phyloP scores from a whole-genome alignment of 805 yeast species.

The Yamadazyma ubonensis region DNA sequence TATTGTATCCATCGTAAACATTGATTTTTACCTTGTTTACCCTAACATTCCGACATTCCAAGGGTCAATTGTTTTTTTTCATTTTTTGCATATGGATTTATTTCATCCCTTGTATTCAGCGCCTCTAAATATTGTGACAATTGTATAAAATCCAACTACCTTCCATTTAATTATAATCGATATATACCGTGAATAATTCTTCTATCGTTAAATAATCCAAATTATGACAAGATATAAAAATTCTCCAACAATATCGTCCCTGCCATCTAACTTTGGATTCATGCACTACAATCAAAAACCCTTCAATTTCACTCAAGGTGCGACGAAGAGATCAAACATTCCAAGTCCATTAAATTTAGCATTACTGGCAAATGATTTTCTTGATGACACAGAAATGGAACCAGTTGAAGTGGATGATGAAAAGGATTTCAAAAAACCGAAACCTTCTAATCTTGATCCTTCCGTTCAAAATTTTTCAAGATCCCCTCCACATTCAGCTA shows the following conservation, averaged over 20 bases:
- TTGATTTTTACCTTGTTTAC: not conserved
- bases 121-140: not conserved
- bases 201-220: not conserved
- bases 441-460: not conserved
- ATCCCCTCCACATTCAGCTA: not conserved
- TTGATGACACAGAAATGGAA: constrained; percentile 5
- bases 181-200: not conserved
- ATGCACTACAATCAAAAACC: constrained; percentile 4
- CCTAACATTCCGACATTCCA: constrained; percentile 2
- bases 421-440: not conserved
- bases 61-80: constrained; percentile 4
- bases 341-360: constrained; percentile 16
- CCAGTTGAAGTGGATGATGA: constrained; percentile 7
- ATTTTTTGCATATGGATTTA: not conserved
- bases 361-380: constrained; percentile 4
- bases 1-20: not conserved
- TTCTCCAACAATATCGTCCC: not conserved
- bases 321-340: constrained; percentile 7
- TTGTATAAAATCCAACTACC: not conserved
- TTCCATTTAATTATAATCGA: not conserved
- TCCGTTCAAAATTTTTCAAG: not conserved
- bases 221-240: constrained; percentile 1
- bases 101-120: not conserved
- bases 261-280: not conserved
- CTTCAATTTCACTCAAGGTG: constrained; percentile 9